A percentile compares a stretch with the other conserved stretches of the same genome.
These are phyloP conservation scores for Gamarada debralockiae DNA, from an alignment of 495 filamentous ascomycete species.

Conservation along the genomic window DNA sequence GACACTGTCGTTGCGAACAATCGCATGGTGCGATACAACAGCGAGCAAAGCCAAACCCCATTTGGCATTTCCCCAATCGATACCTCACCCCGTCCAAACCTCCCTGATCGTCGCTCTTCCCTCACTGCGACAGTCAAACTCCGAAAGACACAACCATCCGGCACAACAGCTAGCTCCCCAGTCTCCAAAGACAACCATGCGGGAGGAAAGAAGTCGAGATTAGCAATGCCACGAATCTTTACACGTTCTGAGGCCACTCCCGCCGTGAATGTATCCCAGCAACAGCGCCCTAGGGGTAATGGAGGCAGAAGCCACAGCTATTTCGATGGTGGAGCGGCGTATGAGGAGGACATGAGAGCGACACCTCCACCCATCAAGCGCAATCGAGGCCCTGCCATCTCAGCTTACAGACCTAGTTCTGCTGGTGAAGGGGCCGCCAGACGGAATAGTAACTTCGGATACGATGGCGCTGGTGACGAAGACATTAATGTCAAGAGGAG, in stretches of 20 bases:
- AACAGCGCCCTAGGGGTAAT: background rate
- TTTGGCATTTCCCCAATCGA: conserved; percentile 6
- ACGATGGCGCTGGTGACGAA: background rate
- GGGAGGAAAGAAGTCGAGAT: background rate
- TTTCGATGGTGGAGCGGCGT: conserved; percentile 1
- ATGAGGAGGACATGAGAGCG: conserved; percentile 13
- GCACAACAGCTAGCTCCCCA: background rate
- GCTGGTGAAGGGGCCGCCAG: conserved; percentile 7
- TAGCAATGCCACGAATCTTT: background rate
- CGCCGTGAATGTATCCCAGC: background rate
- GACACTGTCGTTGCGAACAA: conserved; percentile 4
- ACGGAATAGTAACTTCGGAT: background rate
- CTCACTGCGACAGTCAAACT: conserved; percentile 17
- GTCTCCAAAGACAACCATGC: background rate
- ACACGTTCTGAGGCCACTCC: background rate
- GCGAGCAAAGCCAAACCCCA: background rate
- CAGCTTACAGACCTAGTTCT: conserved; percentile 9
- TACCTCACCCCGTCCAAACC: conserved; percentile 1
- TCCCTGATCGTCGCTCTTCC: conserved; percentile 22
- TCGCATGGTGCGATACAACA: background rate
- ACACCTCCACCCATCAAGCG: conserved; percentile 24
- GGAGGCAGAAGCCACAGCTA: background rate
- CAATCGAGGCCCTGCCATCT: background rate
- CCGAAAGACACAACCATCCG: background rate
- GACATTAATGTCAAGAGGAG: background rate